Percentiles rank a stretch among this genome's conserved stretches.
Conservation (phyloP, 352 stramenopile species). For the Plasmopara viticola region DNA sequence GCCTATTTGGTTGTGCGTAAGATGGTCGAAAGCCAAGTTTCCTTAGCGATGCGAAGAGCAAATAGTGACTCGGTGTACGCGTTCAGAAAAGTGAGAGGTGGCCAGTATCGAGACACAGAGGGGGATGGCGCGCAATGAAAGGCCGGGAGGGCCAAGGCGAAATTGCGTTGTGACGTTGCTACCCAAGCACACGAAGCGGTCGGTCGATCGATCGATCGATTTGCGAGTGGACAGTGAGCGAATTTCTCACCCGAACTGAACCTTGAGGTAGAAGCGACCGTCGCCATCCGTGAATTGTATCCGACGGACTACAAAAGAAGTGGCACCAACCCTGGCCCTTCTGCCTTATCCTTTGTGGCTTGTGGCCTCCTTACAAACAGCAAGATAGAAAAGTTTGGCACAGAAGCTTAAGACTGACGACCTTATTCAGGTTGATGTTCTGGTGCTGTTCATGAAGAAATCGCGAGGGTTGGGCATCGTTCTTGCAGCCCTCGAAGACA, state of each 20-base stretch:
- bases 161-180: constrained; percentile 34
- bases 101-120: constrained; percentile 6
- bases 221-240: constrained; percentile 21
- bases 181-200: neutral
- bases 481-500: neutral
- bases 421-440: constrained; percentile 24
- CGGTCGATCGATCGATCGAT: constrained; percentile 8
- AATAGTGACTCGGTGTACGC: constrained; percentile 2
- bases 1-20: constrained; percentile 18
- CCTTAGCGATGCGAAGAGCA: neutral
- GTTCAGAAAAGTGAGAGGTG: constrained; percentile 16
- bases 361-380: constrained; percentile 16
- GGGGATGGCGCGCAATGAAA: constrained; percentile 2
- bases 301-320: constrained; percentile 27
- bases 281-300: constrained; percentile 29
- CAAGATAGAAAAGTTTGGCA: constrained; percentile 15
- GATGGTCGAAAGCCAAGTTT: constrained; percentile 4
- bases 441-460: constrained; percentile 10
- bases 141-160: constrained; percentile 8
- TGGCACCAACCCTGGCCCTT: constrained; percentile 21
- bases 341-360: constrained; percentile 22
- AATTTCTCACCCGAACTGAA: constrained; percentile 35
- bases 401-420: constrained; percentile 12
- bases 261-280: constrained; percentile 28
- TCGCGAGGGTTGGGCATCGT: constrained; percentile 4